These are phyloP conservation scores for Xylaria sp. DNA, from an alignment of 2,329 filamentous ascomycete species.

Conservation along the genomic window DNA sequence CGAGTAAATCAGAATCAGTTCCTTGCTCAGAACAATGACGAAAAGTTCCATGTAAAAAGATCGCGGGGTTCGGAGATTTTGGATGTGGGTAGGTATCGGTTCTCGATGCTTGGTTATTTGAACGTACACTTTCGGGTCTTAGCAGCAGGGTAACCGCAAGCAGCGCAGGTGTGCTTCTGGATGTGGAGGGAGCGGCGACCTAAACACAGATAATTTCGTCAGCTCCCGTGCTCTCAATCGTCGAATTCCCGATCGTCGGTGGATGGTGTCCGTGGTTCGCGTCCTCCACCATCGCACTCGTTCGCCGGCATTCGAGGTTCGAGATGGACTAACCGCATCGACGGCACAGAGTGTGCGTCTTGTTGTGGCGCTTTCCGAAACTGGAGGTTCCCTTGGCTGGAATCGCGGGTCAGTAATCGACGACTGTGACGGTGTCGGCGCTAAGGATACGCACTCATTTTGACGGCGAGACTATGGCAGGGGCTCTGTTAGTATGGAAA, in stretches of 20 bases:
- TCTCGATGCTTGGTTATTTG: constrained; percentile 1
- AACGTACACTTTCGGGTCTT: constrained; percentile 96
- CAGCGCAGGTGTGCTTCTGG: constrained; percentile 97
- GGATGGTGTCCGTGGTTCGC: constrained; percentile 5
- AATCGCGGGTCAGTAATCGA: constrained; percentile 27
- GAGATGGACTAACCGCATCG: constrained; percentile 75
- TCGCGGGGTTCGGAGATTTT: neutral
- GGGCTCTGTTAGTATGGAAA: constrained; percentile 17
- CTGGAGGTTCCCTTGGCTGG: constrained; percentile 36
- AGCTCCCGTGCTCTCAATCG: neutral
- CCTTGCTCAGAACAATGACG: neutral
- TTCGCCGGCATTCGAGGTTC: neutral
- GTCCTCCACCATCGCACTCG: constrained; percentile 2
- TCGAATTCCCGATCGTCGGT: neutral
- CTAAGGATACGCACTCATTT: constrained; percentile 32
- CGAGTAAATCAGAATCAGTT: constrained; percentile 9
- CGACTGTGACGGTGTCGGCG: constrained; percentile 3
- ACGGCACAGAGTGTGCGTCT: constrained; percentile 97
- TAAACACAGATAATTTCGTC: constrained; percentile 34
- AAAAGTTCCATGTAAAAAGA: neutral
- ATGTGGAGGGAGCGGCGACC: constrained; percentile 97
- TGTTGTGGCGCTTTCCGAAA: constrained; percentile 71
- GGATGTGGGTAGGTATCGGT: neutral
- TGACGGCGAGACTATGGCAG: constrained; percentile 28
- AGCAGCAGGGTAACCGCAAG: constrained; percentile 94